Evolutionary conservation across 106 monocot species (phyloP), one percentile per base, ranked within the genome.

Genomic region (Dendrobium chrysotoxum): DNA sequence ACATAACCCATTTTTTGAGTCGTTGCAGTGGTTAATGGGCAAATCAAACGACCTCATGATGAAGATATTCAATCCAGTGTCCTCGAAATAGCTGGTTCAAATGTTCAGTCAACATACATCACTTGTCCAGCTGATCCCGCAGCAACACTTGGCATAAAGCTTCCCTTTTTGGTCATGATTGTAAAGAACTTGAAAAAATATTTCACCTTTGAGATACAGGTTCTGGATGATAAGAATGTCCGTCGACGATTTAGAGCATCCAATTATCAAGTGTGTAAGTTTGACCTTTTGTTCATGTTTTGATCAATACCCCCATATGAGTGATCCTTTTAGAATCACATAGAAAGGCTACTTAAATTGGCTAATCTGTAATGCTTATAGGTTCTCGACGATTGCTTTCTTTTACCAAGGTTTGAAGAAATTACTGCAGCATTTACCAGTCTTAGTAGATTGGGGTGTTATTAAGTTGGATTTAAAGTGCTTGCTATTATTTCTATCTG

Each of bases 211-310:
- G 99, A 99, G 86, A 93, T 99, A 50, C 99, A 99, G 80, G 82
- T 99, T 31, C 77, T 99, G 86, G 99, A 99, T 85, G 99, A 99
- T 90, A 99, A 95, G 85, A 99, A 95, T 79, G 99, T 99, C 38
- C 89, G 99, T 30, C 86, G 95, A 3, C 89, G 95, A 38, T 95
- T 99, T 50, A 84, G 99, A 80, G 91, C 99, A 75, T 99, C 99
- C 75, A 99, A 99, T 78, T 99, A 88, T 87, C 99, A 99, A 86
- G 98, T 96, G 82, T 78, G 90, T 85, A 83, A 84, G 82, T 89
- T 72, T 80, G 77, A 1, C 78, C 57, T 71, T 44, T 81, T 79
- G 50, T 77, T 75, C 39, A 41, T 40, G 39, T 73, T 46, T 46
- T 39, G 73, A 73, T 74, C 39, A 40, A 16, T 74, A 74, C 41